These are phyloP conservation scores for Coniosporium tulheliwenetii DNA, from an alignment of 2,329 filamentous ascomycete species.

Conservation along the genomic window DNA sequence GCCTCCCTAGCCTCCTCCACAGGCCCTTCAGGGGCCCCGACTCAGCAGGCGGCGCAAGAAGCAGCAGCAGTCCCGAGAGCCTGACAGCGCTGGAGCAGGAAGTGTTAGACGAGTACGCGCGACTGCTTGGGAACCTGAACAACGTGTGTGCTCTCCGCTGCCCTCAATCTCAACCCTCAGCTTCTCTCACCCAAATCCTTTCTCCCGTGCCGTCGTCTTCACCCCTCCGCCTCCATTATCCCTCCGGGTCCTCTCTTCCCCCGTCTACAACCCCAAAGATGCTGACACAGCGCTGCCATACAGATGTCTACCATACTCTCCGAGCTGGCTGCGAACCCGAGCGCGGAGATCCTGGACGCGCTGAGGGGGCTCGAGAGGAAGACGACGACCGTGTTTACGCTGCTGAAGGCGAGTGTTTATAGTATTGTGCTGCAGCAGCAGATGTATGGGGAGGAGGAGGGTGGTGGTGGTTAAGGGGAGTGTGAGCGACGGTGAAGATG, in stretches of 20 bases:
- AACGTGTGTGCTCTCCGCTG: slow-evolving; percentile 38
- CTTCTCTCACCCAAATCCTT: neutral
- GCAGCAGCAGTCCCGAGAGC: slow-evolving; percentile 9
- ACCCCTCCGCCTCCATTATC: slow-evolving; percentile 1
- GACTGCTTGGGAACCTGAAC: slow-evolving; percentile 79
- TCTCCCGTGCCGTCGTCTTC: neutral
- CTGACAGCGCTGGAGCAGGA: slow-evolving; percentile 78
- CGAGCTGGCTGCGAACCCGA: slow-evolving; percentile 46
- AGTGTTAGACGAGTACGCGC: slow-evolving; percentile 84
- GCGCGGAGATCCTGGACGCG: slow-evolving; percentile 67
- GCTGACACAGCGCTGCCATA: neutral
- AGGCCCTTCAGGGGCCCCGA: no score
- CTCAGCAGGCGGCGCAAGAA: neutral
- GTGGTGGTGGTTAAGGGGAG: slow-evolving; percentile 15
- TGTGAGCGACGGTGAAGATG: neutral
- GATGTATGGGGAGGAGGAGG: slow-evolving; percentile 55
- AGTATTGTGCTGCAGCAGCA: slow-evolving; percentile 97
- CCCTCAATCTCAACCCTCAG: neutral
- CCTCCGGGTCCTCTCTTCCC: neutral
- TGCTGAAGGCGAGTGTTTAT: slow-evolving; percentile 96
- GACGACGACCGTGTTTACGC: slow-evolving; percentile 84
- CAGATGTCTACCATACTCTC: slow-evolving; percentile 44
- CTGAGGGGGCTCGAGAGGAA: slow-evolving; percentile 82
- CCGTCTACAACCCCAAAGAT: neutral
- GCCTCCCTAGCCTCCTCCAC: no score